These are phyloP conservation scores for Phytophthora kernoviae DNA, from an alignment of 352 stramenopile species.

Conservation along the genomic window DNA sequence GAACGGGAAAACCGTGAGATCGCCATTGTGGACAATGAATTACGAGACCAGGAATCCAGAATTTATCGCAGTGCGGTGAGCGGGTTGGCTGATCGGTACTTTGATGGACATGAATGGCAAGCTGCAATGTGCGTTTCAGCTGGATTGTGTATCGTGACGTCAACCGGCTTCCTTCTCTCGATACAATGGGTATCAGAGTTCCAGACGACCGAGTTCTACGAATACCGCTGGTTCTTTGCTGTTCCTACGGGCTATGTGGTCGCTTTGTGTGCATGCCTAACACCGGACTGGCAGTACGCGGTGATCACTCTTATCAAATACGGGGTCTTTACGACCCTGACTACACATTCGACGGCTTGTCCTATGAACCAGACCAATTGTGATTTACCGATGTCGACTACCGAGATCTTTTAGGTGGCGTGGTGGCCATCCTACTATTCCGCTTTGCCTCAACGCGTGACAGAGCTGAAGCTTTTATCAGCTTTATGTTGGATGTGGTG, in stretches of 20 bases:
- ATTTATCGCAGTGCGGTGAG: constrained; percentile 34
- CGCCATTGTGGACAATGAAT: constrained; percentile 30
- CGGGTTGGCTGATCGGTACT: constrained; percentile 17
- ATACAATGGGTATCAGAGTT: constrained; percentile 41
- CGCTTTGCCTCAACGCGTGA: constrained; percentile 34
- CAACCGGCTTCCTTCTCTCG: constrained; percentile 31
- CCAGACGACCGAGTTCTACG: constrained; percentile 50
- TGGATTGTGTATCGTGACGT: constrained; percentile 29
- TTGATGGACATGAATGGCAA: constrained; percentile 44
- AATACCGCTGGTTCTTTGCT: constrained; percentile 46
- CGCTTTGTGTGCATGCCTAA: constrained; percentile 46
- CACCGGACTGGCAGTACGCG: constrained; percentile 50
- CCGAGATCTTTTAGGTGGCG: constrained; percentile 39
- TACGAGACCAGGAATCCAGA: constrained; percentile 25
- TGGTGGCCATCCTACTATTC: constrained; percentile 48
- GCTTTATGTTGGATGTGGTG: constrained; percentile 54
- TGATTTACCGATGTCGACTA: constrained; percentile 29
- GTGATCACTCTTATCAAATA: constrained; percentile 47
- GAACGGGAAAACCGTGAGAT: constrained; percentile 31
- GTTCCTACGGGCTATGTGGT: constrained; percentile 38
- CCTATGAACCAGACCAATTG: constrained; percentile 59
- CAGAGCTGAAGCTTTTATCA: constrained; percentile 36
- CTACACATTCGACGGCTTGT: constrained; percentile 54
- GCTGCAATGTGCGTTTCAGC: constrained; percentile 40
- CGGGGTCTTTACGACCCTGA: constrained; percentile 50